Evolutionary conservation across 805 yeast species (phyloP).

Genomic region (Ogataea salicorniae): DNA sequence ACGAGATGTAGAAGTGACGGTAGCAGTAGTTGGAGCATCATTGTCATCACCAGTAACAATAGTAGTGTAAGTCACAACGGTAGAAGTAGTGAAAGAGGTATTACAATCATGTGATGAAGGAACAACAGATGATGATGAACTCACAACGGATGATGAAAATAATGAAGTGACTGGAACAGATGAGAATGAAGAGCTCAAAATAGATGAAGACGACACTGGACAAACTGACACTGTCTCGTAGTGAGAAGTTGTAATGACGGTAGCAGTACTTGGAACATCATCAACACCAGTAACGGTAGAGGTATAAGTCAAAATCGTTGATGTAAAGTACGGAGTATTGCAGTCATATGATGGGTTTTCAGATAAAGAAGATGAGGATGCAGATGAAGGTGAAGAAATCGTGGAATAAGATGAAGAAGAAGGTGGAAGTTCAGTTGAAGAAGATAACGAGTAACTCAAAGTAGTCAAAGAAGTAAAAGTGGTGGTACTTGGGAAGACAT

Average conservation of each 20-base stretch:
- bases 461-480: neutral
- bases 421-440: neutral
- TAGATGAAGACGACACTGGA: neutral
- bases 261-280: no score
- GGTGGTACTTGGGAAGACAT: constrained; percentile 5
- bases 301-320: neutral
- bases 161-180: neutral
- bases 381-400: no score
- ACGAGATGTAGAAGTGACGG: no score
- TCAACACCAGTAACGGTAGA: neutral
- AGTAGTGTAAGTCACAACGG: neutral
- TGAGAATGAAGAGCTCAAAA: neutral
- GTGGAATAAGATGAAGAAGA: constrained; percentile 2
- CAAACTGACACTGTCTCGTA: no score
- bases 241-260: no score
- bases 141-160: no score
- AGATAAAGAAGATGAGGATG: constrained; percentile 1
- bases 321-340: neutral
- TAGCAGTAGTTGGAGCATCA: neutral
- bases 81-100: neutral
- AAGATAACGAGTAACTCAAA: neutral
- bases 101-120: neutral
- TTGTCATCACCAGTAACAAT: neutral
- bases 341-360: neutral
- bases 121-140: neutral